phyloP scores from a whole-genome alignment of 1,284 basidiomycete species.

The Stereum hirsutum region DNA sequence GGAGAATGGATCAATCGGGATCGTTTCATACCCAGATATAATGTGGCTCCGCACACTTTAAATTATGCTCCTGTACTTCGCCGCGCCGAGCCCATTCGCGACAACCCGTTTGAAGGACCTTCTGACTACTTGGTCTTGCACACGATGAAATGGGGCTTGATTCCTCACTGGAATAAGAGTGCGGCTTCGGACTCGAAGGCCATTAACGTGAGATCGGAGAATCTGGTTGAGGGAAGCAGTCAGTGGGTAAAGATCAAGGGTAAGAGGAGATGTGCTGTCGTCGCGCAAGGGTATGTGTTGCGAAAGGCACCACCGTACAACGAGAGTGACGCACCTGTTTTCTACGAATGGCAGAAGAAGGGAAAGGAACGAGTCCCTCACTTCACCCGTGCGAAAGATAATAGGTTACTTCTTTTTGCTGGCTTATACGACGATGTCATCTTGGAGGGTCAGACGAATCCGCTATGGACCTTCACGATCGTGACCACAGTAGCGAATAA shows the following conservation, averaged over 20 bases:
- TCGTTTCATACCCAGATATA: conserved; percentile 50
- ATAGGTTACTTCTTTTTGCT: conserved; percentile 75
- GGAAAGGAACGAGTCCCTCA: conserved; percentile 73
- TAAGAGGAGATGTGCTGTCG: conserved; percentile 72
- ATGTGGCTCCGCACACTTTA: conserved; percentile 66
- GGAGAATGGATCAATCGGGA: conserved; percentile 58
- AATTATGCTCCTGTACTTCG: conserved; percentile 61
- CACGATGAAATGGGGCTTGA: conserved; percentile 87
- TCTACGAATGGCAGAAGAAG: conserved; percentile 87
- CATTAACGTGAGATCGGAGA: conserved; percentile 86
- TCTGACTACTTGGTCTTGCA: conserved; percentile 37
- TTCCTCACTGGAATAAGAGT: conserved; percentile 79
- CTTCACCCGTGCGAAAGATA: conserved; percentile 66
- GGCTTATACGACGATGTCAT: conserved; percentile 77
- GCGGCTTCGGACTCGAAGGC: conserved; percentile 67
- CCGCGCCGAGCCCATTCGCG: conserved; percentile 10
- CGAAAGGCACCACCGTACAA: no score
- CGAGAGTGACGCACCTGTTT: no score
- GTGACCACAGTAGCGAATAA: conserved; percentile 75
- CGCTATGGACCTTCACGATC: conserved; percentile 81
- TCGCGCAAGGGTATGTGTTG: conserved; percentile 71
- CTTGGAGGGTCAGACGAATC: conserved; percentile 50
- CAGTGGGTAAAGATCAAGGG: conserved; percentile 81
- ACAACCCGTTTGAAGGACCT: neutral
- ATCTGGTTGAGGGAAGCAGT: conserved; percentile 61